Conservation (phyloP, 2,329 filamentous ascomycete species). For the Botrytis fragariae region DNA sequence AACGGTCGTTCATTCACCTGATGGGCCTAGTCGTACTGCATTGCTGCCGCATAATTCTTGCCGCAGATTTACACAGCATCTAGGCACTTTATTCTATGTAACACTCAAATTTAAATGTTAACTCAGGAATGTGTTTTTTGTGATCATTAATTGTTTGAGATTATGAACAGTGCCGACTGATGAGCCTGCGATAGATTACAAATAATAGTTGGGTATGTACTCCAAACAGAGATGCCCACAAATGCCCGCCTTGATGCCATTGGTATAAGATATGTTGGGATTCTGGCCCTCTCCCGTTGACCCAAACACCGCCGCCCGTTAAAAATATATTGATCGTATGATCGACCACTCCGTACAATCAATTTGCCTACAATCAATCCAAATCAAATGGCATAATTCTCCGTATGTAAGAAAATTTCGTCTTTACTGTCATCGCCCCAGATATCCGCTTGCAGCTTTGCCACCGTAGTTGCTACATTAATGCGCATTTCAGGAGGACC, state of each 20-base stretch:
- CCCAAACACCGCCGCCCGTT: conserved; percentile 6
- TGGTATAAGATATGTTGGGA: conserved; percentile 12
- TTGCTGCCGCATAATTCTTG: background rate
- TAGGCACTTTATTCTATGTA: background rate
- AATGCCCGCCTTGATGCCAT: conserved; percentile 1
- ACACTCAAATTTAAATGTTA: background rate
- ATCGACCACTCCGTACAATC: background rate
- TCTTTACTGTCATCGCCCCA: conserved; percentile 76
- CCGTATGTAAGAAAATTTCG: conserved; percentile 90
- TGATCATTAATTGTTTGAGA: conserved; percentile 13
- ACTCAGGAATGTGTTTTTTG: background rate
- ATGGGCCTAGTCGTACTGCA: conserved; percentile 17
- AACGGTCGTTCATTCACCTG: background rate
- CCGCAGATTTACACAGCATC: background rate
- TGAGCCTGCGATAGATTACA: conserved; percentile 17
- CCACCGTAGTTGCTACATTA: conserved; percentile 83
- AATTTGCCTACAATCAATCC: background rate
- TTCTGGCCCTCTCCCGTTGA: conserved; percentile 8
- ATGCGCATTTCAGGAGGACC: conserved; percentile 84
- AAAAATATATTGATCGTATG: conserved; percentile 8
- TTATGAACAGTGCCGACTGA: conserved; percentile 13
- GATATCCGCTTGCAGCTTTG: conserved; percentile 76
- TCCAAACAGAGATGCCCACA: background rate
- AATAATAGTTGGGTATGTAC: conserved; percentile 1
- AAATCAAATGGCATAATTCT: conserved; percentile 81